Evolutionary conservation across 257 asterid genomes (phyloP).

Genomic region (Cordia subcordata): DNA sequence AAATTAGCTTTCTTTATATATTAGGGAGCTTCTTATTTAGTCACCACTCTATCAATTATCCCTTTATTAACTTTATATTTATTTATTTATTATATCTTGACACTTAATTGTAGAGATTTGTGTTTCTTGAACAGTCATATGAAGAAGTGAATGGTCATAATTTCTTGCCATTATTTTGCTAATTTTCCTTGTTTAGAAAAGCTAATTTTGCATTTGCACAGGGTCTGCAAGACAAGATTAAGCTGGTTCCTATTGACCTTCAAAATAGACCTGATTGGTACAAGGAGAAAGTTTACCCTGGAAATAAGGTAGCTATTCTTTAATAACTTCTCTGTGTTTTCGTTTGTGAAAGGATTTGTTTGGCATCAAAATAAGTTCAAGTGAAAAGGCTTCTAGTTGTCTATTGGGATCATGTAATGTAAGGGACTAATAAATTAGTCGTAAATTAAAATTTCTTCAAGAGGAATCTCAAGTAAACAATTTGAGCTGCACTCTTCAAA

Average conservation of each 20-base stretch:
- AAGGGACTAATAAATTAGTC: not conserved
- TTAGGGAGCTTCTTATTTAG: too few relatives aligned
- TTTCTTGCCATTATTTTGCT: too few relatives aligned
- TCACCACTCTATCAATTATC: too few relatives aligned
- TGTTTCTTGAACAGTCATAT: too few relatives aligned
- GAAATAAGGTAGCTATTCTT: slow-evolving; percentile 37
- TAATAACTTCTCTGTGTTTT: not conserved
- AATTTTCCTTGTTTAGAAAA: not conserved
- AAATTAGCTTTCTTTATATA: too few relatives aligned
- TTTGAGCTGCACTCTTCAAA: too few relatives aligned
- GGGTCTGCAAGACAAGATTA: slow-evolving; percentile 55
- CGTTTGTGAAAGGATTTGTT: not conserved
- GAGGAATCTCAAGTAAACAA: too few relatives aligned
- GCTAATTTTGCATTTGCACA: slow-evolving; percentile 2
- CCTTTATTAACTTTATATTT: too few relatives aligned
- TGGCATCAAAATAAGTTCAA: too few relatives aligned
- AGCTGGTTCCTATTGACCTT: slow-evolving; percentile 52
- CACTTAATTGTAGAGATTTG: not conserved
- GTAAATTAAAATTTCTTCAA: too few relatives aligned
- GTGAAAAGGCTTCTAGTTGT: not conserved
- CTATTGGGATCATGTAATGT: not conserved
- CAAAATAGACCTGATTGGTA: slow-evolving; percentile 59
- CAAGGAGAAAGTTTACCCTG: slow-evolving; percentile 63
- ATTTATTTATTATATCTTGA: too few relatives aligned
- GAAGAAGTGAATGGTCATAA: too few relatives aligned